Evolutionary conservation across 148 eudicot species (phyloP).

Genomic region (Rhododendron mucronatum): DNA sequence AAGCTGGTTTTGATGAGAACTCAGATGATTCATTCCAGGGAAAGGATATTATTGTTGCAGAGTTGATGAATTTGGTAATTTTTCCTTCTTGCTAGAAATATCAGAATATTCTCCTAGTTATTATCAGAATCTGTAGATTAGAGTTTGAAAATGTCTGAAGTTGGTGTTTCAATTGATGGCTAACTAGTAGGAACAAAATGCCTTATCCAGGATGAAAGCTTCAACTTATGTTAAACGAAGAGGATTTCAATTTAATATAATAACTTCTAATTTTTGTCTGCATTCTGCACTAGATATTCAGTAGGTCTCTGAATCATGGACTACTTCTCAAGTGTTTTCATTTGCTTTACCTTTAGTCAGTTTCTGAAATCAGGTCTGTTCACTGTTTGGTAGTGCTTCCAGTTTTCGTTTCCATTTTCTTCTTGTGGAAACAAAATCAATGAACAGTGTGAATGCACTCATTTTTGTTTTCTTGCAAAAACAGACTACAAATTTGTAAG

Average conservation of each 20-base stretch:
- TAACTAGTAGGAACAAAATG: not conserved
- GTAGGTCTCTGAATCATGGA: not conserved
- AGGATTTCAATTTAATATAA: not conserved
- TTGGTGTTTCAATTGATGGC: not conserved
- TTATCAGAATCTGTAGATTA: not conserved
- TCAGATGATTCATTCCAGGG: constrained; percentile 19
- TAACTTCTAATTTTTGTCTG: not conserved
- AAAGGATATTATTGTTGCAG: constrained; percentile 13
- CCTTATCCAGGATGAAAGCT: not conserved
- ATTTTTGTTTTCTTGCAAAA: not conserved
- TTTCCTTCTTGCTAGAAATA: not conserved
- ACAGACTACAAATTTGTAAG: not conserved
- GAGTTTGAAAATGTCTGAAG: not conserved
- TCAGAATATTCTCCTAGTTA: not conserved
- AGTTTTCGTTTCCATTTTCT: not conserved
- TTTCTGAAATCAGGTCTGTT: not conserved
- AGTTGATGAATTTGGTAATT: constrained; percentile 23
- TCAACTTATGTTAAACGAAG: not conserved
- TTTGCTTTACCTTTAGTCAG: not conserved
- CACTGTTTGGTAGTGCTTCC: not conserved
- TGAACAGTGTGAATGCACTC: not conserved
- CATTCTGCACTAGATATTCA: not conserved
- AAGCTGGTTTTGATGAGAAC: constrained; percentile 30
- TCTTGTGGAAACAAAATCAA: not conserved
- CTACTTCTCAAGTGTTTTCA: not conserved